Base-by-base conservation (phyloP, 73 alveolate species). In the Durusdinium trenchii region DNA sequence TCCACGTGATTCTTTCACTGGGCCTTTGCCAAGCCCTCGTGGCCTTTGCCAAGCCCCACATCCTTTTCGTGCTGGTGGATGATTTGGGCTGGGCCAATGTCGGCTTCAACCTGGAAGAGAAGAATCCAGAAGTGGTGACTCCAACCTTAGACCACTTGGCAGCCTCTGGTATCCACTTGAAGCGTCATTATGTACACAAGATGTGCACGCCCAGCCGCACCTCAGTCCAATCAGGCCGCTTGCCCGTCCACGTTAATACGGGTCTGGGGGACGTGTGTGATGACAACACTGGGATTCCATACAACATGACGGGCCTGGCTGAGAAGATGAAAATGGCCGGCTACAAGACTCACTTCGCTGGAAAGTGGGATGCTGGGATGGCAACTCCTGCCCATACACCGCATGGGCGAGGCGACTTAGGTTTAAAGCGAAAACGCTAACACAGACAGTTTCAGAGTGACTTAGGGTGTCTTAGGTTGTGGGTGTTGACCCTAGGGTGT, bases 321-420 rank as follows among this genome's bases (percentile, higher is more conserved):
- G 98, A 93, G 69, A 93, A 93, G 92, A 93, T 93, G 98, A 93
- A 50, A 38, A 20, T 5, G 10, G 71, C 92, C 9, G 98, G 98
- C 3, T 93, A 93, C 92, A 71, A 75, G 51, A 93, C 98, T 1
- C 98, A 93, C 62, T 78, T 54, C 42, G 99, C 83, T 3, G 99
- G 99, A 26, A 94, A 94, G 42, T 94, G 99, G 99, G 99, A 94
- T 52, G 99, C 93, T 51, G 99, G 99, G 7, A 94, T 94, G 99
- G 89, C 99, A 7, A 94, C 99, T 42, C 99, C 81, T 0, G 64
- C 69, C n/a, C 99, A 94, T 40, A 73, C 93, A 12, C 99, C 99
- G 35, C 91, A 78, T 76, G 99, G 99, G 60, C 78, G 99, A 7
- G n/a, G n/a, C n/a, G n/a, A n/a, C n/a, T n/a, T n/a, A n/a, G n/a